Base-by-base conservation (phyloP, 2,329 filamentous ascomycete genomes). In the Trichoderma gracile region DNA sequence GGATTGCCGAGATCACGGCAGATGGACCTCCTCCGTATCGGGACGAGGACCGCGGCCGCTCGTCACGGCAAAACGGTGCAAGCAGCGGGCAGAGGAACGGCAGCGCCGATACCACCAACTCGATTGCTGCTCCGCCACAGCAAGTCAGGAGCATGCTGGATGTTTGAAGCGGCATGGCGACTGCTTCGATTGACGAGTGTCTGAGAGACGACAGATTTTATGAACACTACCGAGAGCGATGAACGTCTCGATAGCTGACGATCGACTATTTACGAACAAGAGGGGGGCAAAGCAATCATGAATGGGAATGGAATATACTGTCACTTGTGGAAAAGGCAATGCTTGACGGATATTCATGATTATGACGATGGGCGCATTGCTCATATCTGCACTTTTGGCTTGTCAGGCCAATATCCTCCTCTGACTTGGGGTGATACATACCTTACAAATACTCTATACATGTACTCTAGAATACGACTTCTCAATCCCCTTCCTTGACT, bases 121-220 rank as follows among this genome's bases (percentile, higher is more conserved):
- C 82, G 5, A 74, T 81, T 14, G 76, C 72, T 7, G 77, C 73
- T n/a, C 79, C 79, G 61, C 82, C 83, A n/a, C 82, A 85, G 70
- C 80, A 84, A 69, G 74, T 86, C 6, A 78, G 76, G 69, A 86
- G 84, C 70, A 87, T 87, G 84, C 68, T 87, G 69, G 84, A 87
- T 69, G 70, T 86, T 15, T 52, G 15, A 50, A 19, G 17, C 30
- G 15, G n/a, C 19, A 30, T 86, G 73, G 45, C 23, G 57, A 46
- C 49, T 15, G 25, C 30, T 23, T 52, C 9, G 17, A 45, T 21
- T 53, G 42, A 30, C 56, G 25, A 60, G 50, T 33, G 23, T 27
- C 10, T 5, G 33, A 38, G 10, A 12, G n/a, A n/a, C n/a, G n/a
- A n/a, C n/a, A n/a, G n/a, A n/a, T n/a, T n/a, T 46, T n/a, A 21